Base-by-base conservation (phyloP, 2,329 filamentous ascomycete genomes). In the Ambrosiella beaveri region DNA sequence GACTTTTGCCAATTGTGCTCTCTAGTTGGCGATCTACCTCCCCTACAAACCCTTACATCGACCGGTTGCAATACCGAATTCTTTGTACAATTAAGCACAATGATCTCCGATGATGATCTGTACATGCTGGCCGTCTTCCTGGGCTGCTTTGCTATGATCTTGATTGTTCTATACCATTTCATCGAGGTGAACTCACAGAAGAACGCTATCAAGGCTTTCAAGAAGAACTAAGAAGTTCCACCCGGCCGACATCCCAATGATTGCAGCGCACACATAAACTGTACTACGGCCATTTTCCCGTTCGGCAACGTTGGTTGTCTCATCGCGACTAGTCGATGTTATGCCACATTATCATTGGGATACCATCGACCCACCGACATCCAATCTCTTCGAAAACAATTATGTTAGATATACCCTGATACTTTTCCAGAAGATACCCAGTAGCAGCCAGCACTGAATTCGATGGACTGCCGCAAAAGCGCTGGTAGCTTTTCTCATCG, bases 161-260 rank as follows among this genome's bases (percentile, higher is more conserved):
- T 98, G 62, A 96, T 97, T 64, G 82, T 98, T 37, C 73, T 95
- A 36, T 97, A 98, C 73, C 89, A 97, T 71, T 97, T 94, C 73
- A 82, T 98, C 66, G 91, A 97, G 70, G 80, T 95, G 74, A 97
- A 98, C 68, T 81, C 88, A n/a, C 58, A 58, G 39, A 58, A 52
- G 40, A 35, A 35, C 8, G 53, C 57, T 13, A 44, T 56, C 11
- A 60, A 60, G 56, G 51, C 36, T 35, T 17, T 19, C 38, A 58
- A 61, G 52, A 51, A 47, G 13, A 61, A 61, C 53, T 61, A 56
- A 35, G 53, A n/a, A 8, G 19, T 17, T 17, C n/a, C 5, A 15
- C 4, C 19, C n/a, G n/a, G 52, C 41, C 50, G 35, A 47, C 44
- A 8, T n/a, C 2, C 44, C 44, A n/a, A 8, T 47, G 52, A 27